Evolutionary conservation across 164 flowering plant species (phyloP).

Genomic region (Vitis riparia): DNA sequence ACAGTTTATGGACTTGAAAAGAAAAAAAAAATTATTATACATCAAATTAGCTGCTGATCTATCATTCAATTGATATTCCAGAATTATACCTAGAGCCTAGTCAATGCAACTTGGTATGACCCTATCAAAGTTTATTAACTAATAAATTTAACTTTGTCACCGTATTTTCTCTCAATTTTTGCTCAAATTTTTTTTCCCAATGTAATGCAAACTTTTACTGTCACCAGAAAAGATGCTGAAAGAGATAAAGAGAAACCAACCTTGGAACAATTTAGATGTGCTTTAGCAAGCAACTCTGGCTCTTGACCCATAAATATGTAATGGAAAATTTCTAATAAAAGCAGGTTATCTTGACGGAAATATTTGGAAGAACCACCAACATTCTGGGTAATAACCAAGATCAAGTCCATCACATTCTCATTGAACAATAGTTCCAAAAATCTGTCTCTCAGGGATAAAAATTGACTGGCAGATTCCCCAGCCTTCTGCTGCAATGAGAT

Average conservation of each 20-base stretch:
- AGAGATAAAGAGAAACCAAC: conserved; percentile 32
- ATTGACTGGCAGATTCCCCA: conserved; percentile 60
- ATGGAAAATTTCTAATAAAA: conserved; percentile 76
- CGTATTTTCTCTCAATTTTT: background rate
- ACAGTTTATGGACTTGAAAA: background rate
- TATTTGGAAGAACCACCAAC: conserved; percentile 57
- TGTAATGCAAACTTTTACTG: background rate
- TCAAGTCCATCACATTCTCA: conserved; percentile 89
- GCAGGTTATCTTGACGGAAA: conserved; percentile 83
- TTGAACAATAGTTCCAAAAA: conserved; percentile 73
- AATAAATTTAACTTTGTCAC: background rate
- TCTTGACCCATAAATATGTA: conserved; percentile 79
- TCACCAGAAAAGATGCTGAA: background rate
- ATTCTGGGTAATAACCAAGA: conserved; percentile 73
- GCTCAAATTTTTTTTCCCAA: background rate
- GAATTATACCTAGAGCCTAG: background rate
- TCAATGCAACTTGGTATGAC: background rate
- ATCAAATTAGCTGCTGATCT: too few relatives aligned
- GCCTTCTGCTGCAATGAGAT: conserved; percentile 70
- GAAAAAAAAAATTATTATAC: background rate
- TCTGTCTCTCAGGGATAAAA: conserved; percentile 65
- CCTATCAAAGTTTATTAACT: background rate
- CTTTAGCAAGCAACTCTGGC: conserved; percentile 65
- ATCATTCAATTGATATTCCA: background rate
- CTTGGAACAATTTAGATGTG: conserved; percentile 42